Conservation (phyloP, 1,284 basidiomycete species). For the Papiliotrema nemorosa region DNA sequence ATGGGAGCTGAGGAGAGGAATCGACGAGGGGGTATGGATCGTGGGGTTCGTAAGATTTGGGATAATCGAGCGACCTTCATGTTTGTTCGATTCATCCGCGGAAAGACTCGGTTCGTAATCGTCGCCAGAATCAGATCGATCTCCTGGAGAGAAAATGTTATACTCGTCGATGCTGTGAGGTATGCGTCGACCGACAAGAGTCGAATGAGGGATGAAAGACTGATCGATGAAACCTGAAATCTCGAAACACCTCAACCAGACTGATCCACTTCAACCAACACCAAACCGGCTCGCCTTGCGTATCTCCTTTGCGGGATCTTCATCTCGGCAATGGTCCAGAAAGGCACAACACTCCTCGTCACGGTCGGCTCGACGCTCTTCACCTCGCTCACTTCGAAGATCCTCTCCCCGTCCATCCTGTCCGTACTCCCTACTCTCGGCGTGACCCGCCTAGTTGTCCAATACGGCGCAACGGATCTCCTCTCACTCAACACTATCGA, state of each 20-base stretch:
- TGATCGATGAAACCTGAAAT: background rate
- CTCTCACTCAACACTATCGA: constrained; percentile 46
- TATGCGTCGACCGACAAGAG: too few relatives aligned
- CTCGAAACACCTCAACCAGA: background rate
- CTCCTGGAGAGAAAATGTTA: background rate
- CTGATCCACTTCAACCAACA: background rate
- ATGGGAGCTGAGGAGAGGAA: background rate
- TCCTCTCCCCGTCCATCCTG: constrained; percentile 60
- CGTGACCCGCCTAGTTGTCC: constrained; percentile 62
- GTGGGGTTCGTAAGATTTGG: background rate
- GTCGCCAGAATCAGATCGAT: background rate
- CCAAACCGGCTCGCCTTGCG: too few relatives aligned
- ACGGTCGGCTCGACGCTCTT: constrained; percentile 89
- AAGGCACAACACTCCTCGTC: constrained; percentile 63
- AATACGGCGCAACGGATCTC: constrained; percentile 61
- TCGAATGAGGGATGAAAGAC: background rate
- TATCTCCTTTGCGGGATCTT: too few relatives aligned
- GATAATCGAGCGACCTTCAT: background rate
- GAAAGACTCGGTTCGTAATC: too few relatives aligned
- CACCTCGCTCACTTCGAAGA: constrained; percentile 65
- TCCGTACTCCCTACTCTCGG: constrained; percentile 56
- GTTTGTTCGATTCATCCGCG: too few relatives aligned
- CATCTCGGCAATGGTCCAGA: too few relatives aligned
- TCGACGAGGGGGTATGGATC: background rate
- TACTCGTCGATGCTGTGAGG: background rate